Conservation (phyloP, 306 rosid genomes). For the Trichosanthes truncata region DNA sequence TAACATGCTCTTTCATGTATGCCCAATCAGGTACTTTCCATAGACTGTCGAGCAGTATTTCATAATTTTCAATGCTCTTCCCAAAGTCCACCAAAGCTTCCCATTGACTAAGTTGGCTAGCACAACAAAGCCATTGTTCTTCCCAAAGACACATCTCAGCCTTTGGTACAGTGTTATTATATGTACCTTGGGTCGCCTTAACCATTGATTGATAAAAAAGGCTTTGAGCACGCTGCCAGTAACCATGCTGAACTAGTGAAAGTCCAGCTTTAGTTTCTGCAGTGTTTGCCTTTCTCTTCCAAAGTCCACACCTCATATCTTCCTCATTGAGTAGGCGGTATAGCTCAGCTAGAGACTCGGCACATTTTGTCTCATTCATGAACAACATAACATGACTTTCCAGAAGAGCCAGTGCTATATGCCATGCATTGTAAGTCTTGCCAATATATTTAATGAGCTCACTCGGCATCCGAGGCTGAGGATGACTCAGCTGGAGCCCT, state of each 20-base stretch:
- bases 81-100: conserved; percentile 92
- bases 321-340: conserved; percentile 96
- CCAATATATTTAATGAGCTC: conserved; percentile 98
- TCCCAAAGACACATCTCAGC: conserved; percentile 99
- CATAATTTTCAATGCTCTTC: conserved; percentile 90
- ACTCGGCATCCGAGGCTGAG: conserved; percentile 99
- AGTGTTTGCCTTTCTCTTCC: conserved; percentile 86
- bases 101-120: conserved; percentile 96
- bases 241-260: conserved; percentile 97
- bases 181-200: conserved; percentile 97
- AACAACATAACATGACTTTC: conserved; percentile 96
- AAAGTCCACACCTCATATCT: conserved; percentile 96
- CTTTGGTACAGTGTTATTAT: conserved; percentile 86
- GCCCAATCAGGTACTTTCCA: conserved; percentile 99
- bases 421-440: conserved; percentile 97
- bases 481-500: conserved; percentile 99
- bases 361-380: conserved; percentile 77
- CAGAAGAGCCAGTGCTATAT: conserved; percentile 82
- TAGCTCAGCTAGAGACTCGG: conserved; percentile 93
- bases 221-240: conserved; percentile 98
- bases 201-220: conserved; percentile 98
- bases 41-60: conserved; percentile 83
- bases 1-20: conserved; percentile 91
- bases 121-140: conserved; percentile 95
- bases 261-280: conserved; percentile 98